phyloP scores from a whole-genome alignment of 768 basidiomycete genomes.

The Suillus bovinus region DNA sequence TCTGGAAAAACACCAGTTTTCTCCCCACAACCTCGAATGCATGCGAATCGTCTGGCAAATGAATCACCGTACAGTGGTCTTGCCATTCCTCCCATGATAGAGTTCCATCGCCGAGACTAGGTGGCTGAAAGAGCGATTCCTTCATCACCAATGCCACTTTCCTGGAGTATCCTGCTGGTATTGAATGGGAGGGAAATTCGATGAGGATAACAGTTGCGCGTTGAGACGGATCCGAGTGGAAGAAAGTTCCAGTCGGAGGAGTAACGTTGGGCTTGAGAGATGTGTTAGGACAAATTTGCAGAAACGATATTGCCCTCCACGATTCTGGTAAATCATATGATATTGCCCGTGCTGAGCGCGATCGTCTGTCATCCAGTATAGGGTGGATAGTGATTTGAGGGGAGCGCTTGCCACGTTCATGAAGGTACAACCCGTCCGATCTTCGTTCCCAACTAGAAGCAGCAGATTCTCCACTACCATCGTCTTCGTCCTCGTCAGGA shows the following conservation, averaged over 20 bases:
- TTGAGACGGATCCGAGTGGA: conserved; percentile 54
- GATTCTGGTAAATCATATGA: conserved; percentile 55
- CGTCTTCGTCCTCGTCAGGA: conserved; percentile 35
- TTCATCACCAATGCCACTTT: conserved; percentile 54
- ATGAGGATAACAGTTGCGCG: conserved; percentile 46
- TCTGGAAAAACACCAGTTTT: conserved; percentile 34
- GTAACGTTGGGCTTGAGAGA: conserved; percentile 39
- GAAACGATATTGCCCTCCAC: conserved; percentile 45
- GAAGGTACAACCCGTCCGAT: conserved; percentile 32
- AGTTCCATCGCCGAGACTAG: conserved; percentile 42
- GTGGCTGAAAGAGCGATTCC: conserved; percentile 50
- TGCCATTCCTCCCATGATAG: conserved; percentile 61
- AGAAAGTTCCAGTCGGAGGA: conserved; percentile 47
- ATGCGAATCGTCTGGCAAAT: conserved; percentile 30
- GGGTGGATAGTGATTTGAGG: conserved; percentile 30
- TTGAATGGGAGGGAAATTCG: conserved; percentile 41
- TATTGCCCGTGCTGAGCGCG: conserved; percentile 15
- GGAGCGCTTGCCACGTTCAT: conserved; percentile 32
- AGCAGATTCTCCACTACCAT: conserved; percentile 22
- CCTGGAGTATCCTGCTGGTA: conserved; percentile 34
- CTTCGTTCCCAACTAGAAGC: conserved; percentile 26
- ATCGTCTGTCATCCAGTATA: conserved; percentile 17
- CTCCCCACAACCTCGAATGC: conserved; percentile 30
- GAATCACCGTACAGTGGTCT: conserved; percentile 35
- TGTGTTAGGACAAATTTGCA: conserved; percentile 51